A percentile compares a stretch with the other conserved stretches of the same genome.
phyloP scores from a whole-genome alignment of 371 early-diverging fungal genomes.

The Fennellomyces sp. region DNA sequence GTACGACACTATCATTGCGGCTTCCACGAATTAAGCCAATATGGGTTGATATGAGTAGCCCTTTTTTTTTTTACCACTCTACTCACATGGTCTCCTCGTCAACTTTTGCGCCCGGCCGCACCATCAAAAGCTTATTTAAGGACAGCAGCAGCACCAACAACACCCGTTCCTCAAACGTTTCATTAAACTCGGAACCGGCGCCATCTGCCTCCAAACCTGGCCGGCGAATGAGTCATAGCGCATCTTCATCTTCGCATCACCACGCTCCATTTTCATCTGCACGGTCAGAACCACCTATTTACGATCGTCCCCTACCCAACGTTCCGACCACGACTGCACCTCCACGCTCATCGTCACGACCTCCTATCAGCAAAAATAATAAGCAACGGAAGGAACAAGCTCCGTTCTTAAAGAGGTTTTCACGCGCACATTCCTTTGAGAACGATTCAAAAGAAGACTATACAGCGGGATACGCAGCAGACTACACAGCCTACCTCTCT shows the following conservation, averaged over 20 bases:
- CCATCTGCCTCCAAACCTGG: not conserved
- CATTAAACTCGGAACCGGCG: conserved; percentile 1
- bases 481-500: not conserved
- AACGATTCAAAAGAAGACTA: not conserved
- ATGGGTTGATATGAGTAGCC: not conserved
- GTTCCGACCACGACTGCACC: not conserved
- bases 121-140: not conserved
- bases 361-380: not conserved
- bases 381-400: not conserved
- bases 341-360: not conserved
- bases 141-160: not conserved
- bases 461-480: too few species aligned
- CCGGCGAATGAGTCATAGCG: not conserved
- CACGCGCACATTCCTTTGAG: not conserved
- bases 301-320: conserved; percentile 2
- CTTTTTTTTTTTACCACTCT: not conserved
- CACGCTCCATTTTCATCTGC: not conserved
- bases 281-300: not conserved
- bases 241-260: conserved; percentile 4
- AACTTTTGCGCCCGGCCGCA: not conserved
- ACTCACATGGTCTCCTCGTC: conserved; percentile 11
- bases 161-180: conserved; percentile 2
- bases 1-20: not conserved
- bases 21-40: not conserved
- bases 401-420: conserved; percentile 6